Base-by-base conservation (phyloP, 331 rosid species). In the Erythrophleum ivorense region DNA sequence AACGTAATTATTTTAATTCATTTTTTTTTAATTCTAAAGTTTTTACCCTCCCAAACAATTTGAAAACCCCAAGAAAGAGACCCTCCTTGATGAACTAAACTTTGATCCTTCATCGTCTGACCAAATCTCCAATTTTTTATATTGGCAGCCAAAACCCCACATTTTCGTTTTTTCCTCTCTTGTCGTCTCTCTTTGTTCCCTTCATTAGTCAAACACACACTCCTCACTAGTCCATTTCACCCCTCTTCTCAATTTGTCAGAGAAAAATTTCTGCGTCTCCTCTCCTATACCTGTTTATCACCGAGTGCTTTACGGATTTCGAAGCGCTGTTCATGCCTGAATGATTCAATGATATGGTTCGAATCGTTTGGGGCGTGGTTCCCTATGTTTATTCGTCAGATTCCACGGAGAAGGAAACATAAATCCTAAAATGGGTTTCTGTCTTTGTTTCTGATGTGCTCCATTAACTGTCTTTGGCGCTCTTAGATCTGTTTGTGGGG, bases 1-100 rank as follows among this genome's bases (percentile, higher is more conserved):
- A 70, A 70, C 73, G 36, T 50, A 82, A 57, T 76, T 59, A 46
- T 13, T 34, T 75, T 29, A 13, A 55, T 54, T 40, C 14, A 3
- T 24, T 24, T 24, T 62, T 62, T 13, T 38, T 45, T 41, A 49
- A 9, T 65, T 74, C 40, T 41, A 9, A 65, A 48, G 50, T 75
- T 82, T 82, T 58, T 69, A 69, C 71, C 84, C 86, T 78, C 81
- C 58, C 36, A 84, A 81, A 64, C 75, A 80, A 78, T 81, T 84
- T 81, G 84, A 84, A 84, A 79, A 75, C 68, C 80, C 80, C 85
- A 46, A 69, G 88, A 84, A 81, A 81, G 69, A 54, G 86, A 81
- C 90, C 67, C 46, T 78, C 54, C 67, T 48, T 64, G 82, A 78
- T 68, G 76, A 80, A 81, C 85, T 78, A 76, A 74, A 24, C 81